These are phyloP conservation scores for Chlamydomonas asymmetrica DNA, from an alignment of 139 green algal genomes.

Conservation along the genomic window DNA sequence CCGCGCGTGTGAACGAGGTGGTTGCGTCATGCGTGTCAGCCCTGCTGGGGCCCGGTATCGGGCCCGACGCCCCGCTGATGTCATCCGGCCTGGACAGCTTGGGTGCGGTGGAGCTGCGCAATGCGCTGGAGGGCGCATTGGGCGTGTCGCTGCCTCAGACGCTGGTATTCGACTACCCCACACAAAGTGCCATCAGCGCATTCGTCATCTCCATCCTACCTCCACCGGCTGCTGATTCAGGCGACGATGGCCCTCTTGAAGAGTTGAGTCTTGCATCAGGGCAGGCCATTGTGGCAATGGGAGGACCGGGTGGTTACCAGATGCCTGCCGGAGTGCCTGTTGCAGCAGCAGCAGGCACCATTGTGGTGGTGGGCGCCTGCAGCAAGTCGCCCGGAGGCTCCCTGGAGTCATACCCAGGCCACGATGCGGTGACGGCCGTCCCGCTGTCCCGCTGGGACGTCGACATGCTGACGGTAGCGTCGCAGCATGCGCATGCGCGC, in stretches of 20 bases:
- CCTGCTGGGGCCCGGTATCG: slow-evolving; percentile 52
- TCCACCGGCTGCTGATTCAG: no score
- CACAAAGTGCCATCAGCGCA: slow-evolving; percentile 36
- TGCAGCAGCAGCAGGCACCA: no score
- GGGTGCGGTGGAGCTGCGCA: slow-evolving; percentile 73
- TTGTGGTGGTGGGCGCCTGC: no score
- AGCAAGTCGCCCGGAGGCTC: no score
- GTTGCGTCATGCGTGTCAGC: slow-evolving; percentile 36
- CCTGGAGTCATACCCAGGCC: no score
- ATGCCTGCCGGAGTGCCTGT: no score
- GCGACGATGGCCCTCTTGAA: no score
- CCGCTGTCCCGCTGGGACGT: slow-evolving; percentile 63
- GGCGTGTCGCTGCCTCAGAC: slow-evolving; percentile 72
- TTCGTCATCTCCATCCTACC: no score
- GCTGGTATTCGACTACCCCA: slow-evolving; percentile 89
- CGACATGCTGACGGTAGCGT: slow-evolving; percentile 34
- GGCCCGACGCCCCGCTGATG: slow-evolving; percentile 69
- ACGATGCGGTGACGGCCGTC: slow-evolving; percentile 55
- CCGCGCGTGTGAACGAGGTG: no score
- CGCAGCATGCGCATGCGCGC: slow-evolving; percentile 28
- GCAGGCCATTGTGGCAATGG: no score
- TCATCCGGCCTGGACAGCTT: slow-evolving; percentile 80
- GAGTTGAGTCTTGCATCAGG: no score
- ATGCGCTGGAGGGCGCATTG: slow-evolving; percentile 61
- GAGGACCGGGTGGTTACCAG: no score